Evolutionary conservation across 257 asterid species (phyloP), one percentile per base, ranked within the genome.

Genomic region (Eustoma russellianum): DNA sequence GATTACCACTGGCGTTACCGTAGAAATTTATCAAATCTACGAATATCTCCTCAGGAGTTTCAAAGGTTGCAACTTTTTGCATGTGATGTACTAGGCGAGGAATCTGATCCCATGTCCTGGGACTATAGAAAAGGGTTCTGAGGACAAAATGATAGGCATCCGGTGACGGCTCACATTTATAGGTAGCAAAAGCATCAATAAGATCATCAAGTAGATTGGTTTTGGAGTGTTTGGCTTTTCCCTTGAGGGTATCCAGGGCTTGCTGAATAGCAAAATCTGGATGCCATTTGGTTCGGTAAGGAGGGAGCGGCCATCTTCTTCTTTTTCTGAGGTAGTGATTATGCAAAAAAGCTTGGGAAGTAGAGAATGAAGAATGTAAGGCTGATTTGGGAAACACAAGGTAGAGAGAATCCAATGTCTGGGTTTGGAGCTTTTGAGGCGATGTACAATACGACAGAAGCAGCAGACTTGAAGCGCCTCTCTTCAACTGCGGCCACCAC

Each of bases 231-330:
- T 48, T 52, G 3, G 58, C 61, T 11, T 38, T 38, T 61, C 57
- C 18, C 41, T 73, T 65, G 74, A 88, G 77, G 49, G 65, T 61
- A 46, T 60, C 70, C 67, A 79, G 70, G 9, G 94, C 86, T 9
- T 79, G 75, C 64, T 76, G 81, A 28, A 48, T 66, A 30, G 83
- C 77, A 12, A 88, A 74, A 7, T 57, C 41, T 33, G 78, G 70
- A 33, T 64, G 65, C 77, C 78, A 65, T 48, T 76, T 60, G 19
- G 70, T 41, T 52, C 67, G 65, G 88, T 55, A 65, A 6, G 92
- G 79, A 53, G 78, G 70, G 46, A 68, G 69, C 7, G 85, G 94
- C 81, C 94, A 88, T 74, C 80, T 88, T 70, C 94, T 80, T 63
- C 78, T 59, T 71, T 85, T 80, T 28, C 92, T 56, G 3, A 80